A percentile compares a stretch with the other conserved stretches of the same genome.
Conservation (phyloP, 1,284 basidiomycete species). For the Leccinum pachyderme region DNA sequence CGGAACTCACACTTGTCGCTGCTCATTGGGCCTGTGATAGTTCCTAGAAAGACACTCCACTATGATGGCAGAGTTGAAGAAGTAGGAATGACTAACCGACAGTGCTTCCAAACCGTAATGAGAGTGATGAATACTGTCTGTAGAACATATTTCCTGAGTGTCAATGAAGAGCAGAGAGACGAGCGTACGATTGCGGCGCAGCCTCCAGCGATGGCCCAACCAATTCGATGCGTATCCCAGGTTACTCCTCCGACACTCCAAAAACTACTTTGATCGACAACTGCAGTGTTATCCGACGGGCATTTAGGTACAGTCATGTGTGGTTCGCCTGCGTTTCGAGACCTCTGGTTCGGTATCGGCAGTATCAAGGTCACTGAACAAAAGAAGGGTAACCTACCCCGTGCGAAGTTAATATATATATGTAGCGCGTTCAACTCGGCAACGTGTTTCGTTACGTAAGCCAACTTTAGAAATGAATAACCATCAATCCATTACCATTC, state of each 20-base stretch:
- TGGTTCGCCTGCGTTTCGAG: background rate
- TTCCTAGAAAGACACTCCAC: slow-evolving; percentile 40
- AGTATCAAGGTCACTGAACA: background rate
- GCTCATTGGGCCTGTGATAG: slow-evolving; percentile 66
- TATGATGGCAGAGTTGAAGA: background rate
- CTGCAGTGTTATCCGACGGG: slow-evolving; percentile 50
- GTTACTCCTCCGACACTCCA: slow-evolving; percentile 51
- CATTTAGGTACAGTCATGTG: slow-evolving; percentile 36
- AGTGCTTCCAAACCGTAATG: slow-evolving; percentile 56
- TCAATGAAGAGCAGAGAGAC: slow-evolving; percentile 1
- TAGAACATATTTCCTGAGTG: background rate
- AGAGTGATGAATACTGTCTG: slow-evolving; percentile 63
- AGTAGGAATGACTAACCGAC: slow-evolving; percentile 45
- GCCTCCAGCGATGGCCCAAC: slow-evolving; percentile 71
- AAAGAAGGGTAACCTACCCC: background rate
- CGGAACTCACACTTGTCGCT: slow-evolving; percentile 69
- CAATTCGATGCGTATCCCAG: slow-evolving; percentile 67
- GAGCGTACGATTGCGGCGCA: slow-evolving; percentile 58
- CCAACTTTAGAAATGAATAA: background rate
- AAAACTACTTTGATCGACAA: slow-evolving; percentile 58
- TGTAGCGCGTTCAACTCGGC: background rate
- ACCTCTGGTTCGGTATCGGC: background rate
- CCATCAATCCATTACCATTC: background rate
- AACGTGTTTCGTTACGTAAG: background rate
- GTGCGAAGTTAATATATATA: too few relatives aligned